Evolutionary conservation across 495 filamentous ascomycete genomes (phyloP), one percentile per base, ranked within the genome.

Genomic region (Penicillium longicatenatum): DNA sequence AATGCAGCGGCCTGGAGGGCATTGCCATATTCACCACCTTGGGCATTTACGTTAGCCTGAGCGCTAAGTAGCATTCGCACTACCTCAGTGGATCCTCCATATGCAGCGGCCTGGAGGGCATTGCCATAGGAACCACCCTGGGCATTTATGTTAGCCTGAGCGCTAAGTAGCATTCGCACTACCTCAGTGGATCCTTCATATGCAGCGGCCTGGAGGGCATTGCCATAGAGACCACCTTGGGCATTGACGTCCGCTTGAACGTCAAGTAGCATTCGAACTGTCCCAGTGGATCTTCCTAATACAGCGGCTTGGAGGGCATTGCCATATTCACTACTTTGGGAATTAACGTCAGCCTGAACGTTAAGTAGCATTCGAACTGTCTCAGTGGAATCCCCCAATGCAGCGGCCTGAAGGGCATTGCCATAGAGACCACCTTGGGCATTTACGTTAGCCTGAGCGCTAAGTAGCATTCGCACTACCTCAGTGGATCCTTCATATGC

Each of bases 61-160:
- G 43, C 43, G 8, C 11, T 19, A 17, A 45, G 43, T 9, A 45
- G 43, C 20, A 45, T 22, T 4, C 12, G 43, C 6, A 45, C 43
- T 45, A 45, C 24, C 43, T 45, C 43, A 45, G 10, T 8, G 19
- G 7, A 21, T 45, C 19, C 43, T 21, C 6, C 20, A 4, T 2
- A 22, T 45, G 43, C 20, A 45, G 43, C 43, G 11, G 43, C 43
- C 43, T 45, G 43, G 19, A 45, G 43, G 12, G 43, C 20, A 45
- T 45, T 45, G 20, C 43, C 43, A 14, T 45, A 45, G 6, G 7
- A 1, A 24, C 43, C 43, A 22, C 43, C 43, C 43, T 21, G 20
- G 20, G 43, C 12, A 22, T 45, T 45, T 2, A 20, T 19, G 20
- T 45, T 19, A 10, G 17, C 43, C 6, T 20, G n/a, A 45, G 43